A percentile compares a stretch with the other conserved stretches of the same genome.
Evolutionary conservation across 768 basidiomycete species (phyloP).

Genomic region (Daedaleopsis sinensis): DNA sequence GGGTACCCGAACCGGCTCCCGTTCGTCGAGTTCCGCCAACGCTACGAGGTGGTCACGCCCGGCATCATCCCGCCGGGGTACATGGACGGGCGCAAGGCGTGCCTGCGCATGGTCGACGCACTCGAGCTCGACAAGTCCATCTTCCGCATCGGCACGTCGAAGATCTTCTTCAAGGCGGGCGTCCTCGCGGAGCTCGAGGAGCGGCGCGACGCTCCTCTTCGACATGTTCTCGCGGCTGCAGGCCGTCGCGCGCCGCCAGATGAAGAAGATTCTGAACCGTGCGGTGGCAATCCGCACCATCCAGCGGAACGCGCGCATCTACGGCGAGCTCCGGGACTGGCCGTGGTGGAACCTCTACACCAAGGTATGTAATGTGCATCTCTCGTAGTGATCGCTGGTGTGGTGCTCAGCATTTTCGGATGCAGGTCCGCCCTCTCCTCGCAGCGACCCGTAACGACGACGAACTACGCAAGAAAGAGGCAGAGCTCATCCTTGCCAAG

Average conservation of each 20-base stretch:
- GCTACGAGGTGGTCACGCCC: constrained; percentile 94
- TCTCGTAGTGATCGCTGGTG: background rate
- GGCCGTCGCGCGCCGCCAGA: constrained; percentile 82
- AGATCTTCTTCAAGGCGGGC: constrained; percentile 99
- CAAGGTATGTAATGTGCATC: constrained; percentile 52
- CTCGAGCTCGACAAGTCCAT: constrained; percentile 84
- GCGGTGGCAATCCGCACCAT: constrained; percentile 90
- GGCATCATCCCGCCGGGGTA: constrained; percentile 93
- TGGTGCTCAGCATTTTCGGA: background rate
- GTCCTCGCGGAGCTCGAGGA: constrained; percentile 97
- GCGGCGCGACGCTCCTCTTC: constrained; percentile 84
- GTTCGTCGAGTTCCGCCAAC: constrained; percentile 96
- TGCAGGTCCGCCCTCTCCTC: constrained; percentile 84
- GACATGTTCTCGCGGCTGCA: constrained; percentile 90
- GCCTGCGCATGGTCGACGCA: constrained; percentile 85
- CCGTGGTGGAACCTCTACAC: constrained; percentile 99
- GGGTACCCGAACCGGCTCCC: constrained; percentile 97
- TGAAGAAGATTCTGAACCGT: constrained; percentile 93
- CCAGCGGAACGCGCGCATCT: constrained; percentile 91
- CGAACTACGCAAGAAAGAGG: constrained; percentile 84
- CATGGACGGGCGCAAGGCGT: constrained; percentile 97
- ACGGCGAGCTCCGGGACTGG: constrained; percentile 91
- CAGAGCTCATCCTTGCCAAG: constrained; percentile 76
- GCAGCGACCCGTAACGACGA: constrained; percentile 93
- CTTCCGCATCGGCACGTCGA: constrained; percentile 93